phyloP scores from a whole-genome alignment of 192 early-diverging fungal species.

The Coemansia sp. region DNA sequence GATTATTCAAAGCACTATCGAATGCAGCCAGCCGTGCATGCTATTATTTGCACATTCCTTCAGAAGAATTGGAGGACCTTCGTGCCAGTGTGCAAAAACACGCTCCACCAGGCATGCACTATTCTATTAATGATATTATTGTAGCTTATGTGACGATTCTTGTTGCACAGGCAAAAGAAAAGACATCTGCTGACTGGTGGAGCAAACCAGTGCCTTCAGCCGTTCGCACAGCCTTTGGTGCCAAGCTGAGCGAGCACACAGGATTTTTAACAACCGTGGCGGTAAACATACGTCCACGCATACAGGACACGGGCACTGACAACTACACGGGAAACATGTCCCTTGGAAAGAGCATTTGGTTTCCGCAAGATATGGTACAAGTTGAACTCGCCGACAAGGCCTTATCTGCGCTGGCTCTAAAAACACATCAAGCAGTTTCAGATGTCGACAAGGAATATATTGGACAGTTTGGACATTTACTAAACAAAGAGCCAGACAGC shows the following conservation, averaged over 20 bases:
- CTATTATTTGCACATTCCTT: slow-evolving; percentile 9
- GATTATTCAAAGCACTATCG: not conserved
- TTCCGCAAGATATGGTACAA: not conserved
- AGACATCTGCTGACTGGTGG: not conserved
- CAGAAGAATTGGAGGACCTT: not conserved
- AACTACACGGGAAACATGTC: slow-evolving; percentile 1
- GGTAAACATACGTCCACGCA: not conserved
- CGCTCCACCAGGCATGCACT: not conserved
- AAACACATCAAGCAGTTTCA: not conserved
- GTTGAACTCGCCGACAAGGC: not conserved
- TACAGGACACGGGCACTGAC: not conserved
- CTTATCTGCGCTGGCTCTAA: not conserved
- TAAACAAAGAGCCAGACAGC: slow-evolving; percentile 3
- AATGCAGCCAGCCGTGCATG: not conserved
- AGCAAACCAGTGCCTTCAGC: not conserved
- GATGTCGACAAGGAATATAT: not conserved
- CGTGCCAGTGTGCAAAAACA: not conserved
- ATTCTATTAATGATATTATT: slow-evolving; percentile 30
- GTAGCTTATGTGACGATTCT: slow-evolving; percentile 13
- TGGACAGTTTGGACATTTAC: not conserved
- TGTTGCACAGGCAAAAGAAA: slow-evolving; percentile 5
- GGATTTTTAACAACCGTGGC: not conserved
- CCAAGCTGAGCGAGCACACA: not conserved
- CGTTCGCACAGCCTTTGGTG: not conserved
- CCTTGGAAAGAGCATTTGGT: not conserved